Evolutionary conservation across 2,329 filamentous ascomycete species (phyloP), one percentile per base, ranked within the genome.

Genomic region (Monilinia vaccinii-corymbosi): DNA sequence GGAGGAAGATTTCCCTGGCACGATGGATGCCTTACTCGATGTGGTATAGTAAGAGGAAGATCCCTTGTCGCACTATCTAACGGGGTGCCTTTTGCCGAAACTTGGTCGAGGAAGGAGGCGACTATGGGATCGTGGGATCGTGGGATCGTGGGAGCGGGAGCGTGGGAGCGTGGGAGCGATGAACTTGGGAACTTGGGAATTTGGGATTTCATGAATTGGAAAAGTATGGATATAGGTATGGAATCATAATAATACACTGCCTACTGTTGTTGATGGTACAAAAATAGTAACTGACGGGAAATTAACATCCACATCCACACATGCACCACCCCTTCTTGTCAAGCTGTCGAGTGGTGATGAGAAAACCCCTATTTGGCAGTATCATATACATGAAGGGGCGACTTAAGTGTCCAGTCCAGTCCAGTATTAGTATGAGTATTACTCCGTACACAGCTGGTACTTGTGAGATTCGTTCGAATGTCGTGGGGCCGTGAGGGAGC

Each of bases 281-380:
- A 28, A 28, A 28, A 28, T 28, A 28, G 25, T 28, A 21, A 10
- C 10, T 32, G 36, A 7, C 23, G 25, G 40, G 51, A 55, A 55
- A 55, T 55, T 25, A 55, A 44, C 28, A 55, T 23, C 51, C 51
- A 28, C 51, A 21, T n/a, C n/a, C n/a, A n/a, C n/a, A n/a, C n/a
- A n/a, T n/a, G n/a, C n/a, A n/a, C n/a, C n/a, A 44, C 38, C 21
- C 18, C 25, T 14, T 44, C 50, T 14, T 44, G 3, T 21, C 25
- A 31, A 53, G 8, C 50, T 53, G n/a, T n/a, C n/a, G n/a, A n/a
- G n/a, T n/a, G n/a, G n/a, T n/a, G n/a, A n/a, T n/a, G n/a, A n/a
- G n/a, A n/a, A n/a, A n/a, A n/a, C n/a, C n/a, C n/a, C n/a, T n/a
- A n/a, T n/a, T n/a, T n/a, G n/a, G n/a, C n/a, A n/a, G n/a, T n/a